Evolutionary conservation across 2,329 filamentous ascomycete genomes (phyloP).

Genomic region (Diaporthe vaccinii): DNA sequence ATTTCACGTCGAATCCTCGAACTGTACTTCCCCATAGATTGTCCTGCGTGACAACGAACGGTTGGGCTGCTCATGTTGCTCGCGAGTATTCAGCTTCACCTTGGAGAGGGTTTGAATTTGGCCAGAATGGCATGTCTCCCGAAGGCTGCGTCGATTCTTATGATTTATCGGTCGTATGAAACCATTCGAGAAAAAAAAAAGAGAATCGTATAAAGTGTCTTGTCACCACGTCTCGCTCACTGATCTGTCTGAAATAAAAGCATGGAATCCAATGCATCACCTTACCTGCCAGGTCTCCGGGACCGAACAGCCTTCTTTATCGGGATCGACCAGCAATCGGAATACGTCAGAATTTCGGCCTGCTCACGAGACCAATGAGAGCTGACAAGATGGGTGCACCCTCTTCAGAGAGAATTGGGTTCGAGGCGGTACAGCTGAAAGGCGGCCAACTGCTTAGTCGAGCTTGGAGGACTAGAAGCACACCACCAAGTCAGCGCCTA

Average conservation of each 20-base stretch:
- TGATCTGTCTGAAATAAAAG: background rate
- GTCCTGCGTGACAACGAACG: background rate
- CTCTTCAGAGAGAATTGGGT: background rate
- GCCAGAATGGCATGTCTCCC: background rate
- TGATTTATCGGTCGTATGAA: background rate
- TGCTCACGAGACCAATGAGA: background rate
- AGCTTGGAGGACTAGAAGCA: slow-evolving; percentile 11
- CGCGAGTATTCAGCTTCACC: fast-evolving
- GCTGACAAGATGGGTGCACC: slow-evolving; percentile 1
- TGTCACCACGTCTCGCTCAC: background rate
- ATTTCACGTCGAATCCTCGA: background rate
- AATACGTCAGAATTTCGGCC: slow-evolving; percentile 24
- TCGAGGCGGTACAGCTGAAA: slow-evolving; percentile 4
- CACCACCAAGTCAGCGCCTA: slow-evolving; percentile 26
- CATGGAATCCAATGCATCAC: background rate
- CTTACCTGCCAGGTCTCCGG: background rate
- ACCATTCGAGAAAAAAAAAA: background rate
- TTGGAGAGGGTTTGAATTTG: background rate
- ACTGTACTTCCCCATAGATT: background rate
- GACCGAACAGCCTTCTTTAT: background rate
- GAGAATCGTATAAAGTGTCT: background rate
- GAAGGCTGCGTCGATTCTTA: background rate
- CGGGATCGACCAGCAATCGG: background rate
- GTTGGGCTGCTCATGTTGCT: background rate
- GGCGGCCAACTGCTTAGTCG: background rate